A percentile compares a stretch with the other conserved stretches of the same genome.
Evolutionary conservation across 2,329 filamentous ascomycete species (phyloP).

Genomic region (Claviceps monticola): DNA sequence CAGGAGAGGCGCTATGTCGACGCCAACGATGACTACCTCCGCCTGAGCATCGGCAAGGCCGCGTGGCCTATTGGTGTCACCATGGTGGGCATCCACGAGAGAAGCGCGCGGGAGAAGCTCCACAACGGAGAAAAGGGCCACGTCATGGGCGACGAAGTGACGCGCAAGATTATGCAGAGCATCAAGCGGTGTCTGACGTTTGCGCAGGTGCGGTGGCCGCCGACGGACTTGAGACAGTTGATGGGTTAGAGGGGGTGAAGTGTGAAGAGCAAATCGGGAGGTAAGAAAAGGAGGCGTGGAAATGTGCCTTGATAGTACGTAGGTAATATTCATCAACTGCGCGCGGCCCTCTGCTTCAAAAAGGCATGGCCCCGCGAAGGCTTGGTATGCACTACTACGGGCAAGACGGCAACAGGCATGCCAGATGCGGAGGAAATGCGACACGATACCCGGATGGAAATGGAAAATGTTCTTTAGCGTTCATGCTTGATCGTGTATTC

Average conservation of each 20-base stretch:
- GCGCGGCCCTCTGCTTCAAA: too few species aligned
- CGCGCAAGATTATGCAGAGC: conserved; percentile 89
- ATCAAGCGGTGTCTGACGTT: conserved; percentile 96
- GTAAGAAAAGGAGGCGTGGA: too few species aligned
- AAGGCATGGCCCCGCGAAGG: not conserved
- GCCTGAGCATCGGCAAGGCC: conserved; percentile 87
- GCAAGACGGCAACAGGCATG: not conserved
- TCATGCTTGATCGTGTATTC: not conserved
- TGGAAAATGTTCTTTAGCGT: not conserved
- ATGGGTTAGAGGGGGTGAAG: conserved; percentile 49
- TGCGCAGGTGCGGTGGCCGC: conserved; percentile 92
- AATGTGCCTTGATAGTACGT: too few species aligned
- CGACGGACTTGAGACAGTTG: conserved; percentile 78
- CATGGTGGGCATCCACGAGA: conserved; percentile 99
- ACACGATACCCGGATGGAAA: not conserved
- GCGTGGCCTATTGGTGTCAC: conserved; percentile 99
- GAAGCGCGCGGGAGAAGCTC: conserved; percentile 86
- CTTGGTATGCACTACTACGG: not conserved
- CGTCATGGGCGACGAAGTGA: conserved; percentile 93
- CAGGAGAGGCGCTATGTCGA: conserved; percentile 89
- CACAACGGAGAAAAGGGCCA: conserved; percentile 81
- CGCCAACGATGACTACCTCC: conserved; percentile 88
- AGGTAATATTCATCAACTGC: too few species aligned
- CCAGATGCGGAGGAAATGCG: not conserved
- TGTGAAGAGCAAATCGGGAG: too few species aligned